Evolutionary conservation across 164 flowering plant species (phyloP), one percentile per base, ranked within the genome.

Genomic region (Platanus orientalis): DNA sequence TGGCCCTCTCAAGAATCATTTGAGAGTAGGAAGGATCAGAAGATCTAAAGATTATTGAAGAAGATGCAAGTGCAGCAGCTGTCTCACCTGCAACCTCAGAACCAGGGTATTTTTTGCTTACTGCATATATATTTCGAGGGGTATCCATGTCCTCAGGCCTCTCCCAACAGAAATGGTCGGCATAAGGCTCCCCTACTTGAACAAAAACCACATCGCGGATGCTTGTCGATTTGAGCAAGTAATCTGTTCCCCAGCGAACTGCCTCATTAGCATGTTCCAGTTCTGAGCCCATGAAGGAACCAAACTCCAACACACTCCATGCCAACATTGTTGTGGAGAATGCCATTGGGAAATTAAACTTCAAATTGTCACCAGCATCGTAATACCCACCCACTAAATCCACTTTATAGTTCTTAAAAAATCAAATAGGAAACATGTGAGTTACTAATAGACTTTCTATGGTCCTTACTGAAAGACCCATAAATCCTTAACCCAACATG

Each of bases 311-410:
- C 4, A 79, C 69, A 60, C 92, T 77, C 96, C 98, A 92, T 0
- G 95, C 73, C 3, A 92, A 65, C 78, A 89, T 60, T 12, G 98
- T 89, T 2, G 76, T 77, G 1, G 96, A 68, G 64, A 86, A 92
- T 6, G 96, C 95, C 98, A 89, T 86, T 1, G 98, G 96, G 51
- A 89, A 89, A 56, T 80, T 83, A 67, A 83, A 89, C 50, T 92
- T 91, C 1, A 91, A 78, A 49, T 91, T 88, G 82, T 86, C 96
- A 0, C 96, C 94, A 0, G 94, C 92, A 32, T 87, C 98, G 20
- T 92, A 92, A 75, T 92, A 89, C 0, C 98, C 96, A 19, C 96
- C 98, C 0, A 66, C 82, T 67, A 89, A 75, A 64, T 91, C 88
- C 65, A 85, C 83, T 89, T 90, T n/a, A n/a, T n/a, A n/a, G n/a